Evolutionary conservation across 768 basidiomycete species (phyloP).

Genomic region (Phylloporus sp.): DNA sequence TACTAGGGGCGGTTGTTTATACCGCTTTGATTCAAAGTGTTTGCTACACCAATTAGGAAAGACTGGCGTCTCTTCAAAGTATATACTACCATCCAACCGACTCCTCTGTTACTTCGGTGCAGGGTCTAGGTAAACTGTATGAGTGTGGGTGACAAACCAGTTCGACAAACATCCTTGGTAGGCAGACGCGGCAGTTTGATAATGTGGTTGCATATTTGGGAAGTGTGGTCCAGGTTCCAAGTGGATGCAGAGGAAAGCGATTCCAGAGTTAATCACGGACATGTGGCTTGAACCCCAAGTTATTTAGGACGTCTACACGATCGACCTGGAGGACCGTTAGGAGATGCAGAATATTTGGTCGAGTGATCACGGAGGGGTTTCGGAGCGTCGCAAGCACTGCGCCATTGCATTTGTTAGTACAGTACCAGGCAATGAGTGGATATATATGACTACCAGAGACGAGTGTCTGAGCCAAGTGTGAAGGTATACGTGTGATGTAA

Average conservation of each 20-base stretch:
- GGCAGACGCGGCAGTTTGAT: constrained; percentile 13
- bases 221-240: constrained; percentile 24
- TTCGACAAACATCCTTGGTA: constrained; percentile 20
- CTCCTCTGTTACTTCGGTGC: constrained; percentile 22
- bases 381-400: constrained; percentile 42
- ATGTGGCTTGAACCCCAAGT: constrained; percentile 30
- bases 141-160: constrained; percentile 15
- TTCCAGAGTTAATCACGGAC: constrained; percentile 28
- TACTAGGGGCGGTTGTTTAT: constrained; percentile 31
- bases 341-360: constrained; percentile 30
- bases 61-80: constrained; percentile 10
- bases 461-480: no score
- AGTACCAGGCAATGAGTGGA: no score
- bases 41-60: constrained; percentile 9
- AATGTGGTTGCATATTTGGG: constrained; percentile 7
- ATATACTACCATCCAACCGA: constrained; percentile 20
- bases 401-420: no score
- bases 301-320: constrained; percentile 42
- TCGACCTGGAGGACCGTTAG: constrained; percentile 39
- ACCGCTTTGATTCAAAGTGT: constrained; percentile 32
- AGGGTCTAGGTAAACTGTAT: constrained; percentile 22
- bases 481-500: background rate
- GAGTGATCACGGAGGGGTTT: constrained; percentile 32
- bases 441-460: no score
- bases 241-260: constrained; percentile 23